Evolutionary conservation across 1,284 basidiomycete genomes (phyloP).

Genomic region (Chalciporus sp.): DNA sequence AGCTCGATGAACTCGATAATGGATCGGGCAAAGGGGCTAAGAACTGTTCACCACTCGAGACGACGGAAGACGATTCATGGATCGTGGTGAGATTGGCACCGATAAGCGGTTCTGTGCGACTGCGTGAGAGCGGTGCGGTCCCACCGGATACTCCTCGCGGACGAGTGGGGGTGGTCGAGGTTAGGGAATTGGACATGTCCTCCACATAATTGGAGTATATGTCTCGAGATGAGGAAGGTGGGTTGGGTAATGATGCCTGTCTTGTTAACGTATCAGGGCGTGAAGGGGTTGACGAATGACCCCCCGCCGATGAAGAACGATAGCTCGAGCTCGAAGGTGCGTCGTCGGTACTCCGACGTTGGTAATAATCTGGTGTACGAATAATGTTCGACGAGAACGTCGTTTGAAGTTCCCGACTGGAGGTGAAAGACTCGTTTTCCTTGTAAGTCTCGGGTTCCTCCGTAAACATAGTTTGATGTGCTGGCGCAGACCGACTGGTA

Average conservation of each 20-base stretch:
- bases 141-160: constrained; percentile 7
- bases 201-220: constrained; percentile 48
- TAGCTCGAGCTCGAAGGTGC: constrained; percentile 13
- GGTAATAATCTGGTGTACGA: constrained; percentile 52
- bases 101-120: constrained; percentile 38
- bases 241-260: constrained; percentile 33
- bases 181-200: constrained; percentile 57
- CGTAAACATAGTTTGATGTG: constrained; percentile 22
- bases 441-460: constrained; percentile 43
- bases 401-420: constrained; percentile 52
- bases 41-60: constrained; percentile 30
- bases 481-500: constrained; percentile 18
- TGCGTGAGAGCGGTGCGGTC: constrained; percentile 26
- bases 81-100: constrained; percentile 34
- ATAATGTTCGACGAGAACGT: constrained; percentile 69
- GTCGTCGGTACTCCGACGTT: constrained; percentile 26
- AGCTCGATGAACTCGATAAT: neutral
- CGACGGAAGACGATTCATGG: constrained; percentile 35
- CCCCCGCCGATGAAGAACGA: constrained; percentile 29
- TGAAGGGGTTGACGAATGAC: constrained; percentile 17
- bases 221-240: constrained; percentile 25
- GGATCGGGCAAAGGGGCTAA: constrained; percentile 25
- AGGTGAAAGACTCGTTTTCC: constrained; percentile 44
- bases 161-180: constrained; percentile 35
- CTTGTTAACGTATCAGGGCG: constrained; percentile 27